These are phyloP conservation scores for Paraphoma chrysanthemicola DNA, from an alignment of 2,329 filamentous ascomycete species.

Conservation along the genomic window DNA sequence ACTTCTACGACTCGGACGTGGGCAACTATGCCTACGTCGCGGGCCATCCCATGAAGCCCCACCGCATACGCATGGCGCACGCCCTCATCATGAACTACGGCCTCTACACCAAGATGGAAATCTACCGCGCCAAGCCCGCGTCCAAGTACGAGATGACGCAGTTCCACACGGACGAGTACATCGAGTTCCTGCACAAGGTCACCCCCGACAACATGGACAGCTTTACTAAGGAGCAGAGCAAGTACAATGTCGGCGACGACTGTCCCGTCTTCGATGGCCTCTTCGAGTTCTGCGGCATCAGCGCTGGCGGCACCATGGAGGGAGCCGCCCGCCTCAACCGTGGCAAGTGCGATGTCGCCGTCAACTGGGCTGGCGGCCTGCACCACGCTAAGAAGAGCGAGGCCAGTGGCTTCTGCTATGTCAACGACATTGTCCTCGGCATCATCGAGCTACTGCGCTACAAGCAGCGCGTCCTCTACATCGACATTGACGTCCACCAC, in stretches of 20 bases:
- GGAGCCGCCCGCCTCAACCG: constrained; percentile 72
- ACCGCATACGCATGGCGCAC: constrained; percentile 70
- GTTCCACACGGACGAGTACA: constrained; percentile 76
- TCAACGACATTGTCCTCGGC: constrained; percentile 94
- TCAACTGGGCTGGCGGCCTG: constrained; percentile 81
- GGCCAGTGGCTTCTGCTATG: constrained; percentile 96
- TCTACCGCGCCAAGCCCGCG: constrained; percentile 63
- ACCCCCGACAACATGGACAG: constrained; percentile 98
- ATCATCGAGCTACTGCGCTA: constrained; percentile 87
- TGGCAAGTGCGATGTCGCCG: constrained; percentile 71
- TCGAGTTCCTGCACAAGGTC: constrained; percentile 80
- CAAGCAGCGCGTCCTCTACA: constrained; percentile 87
- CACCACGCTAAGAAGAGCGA: constrained; percentile 96
- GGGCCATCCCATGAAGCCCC: constrained; percentile 72
- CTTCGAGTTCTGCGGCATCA: constrained; percentile 75
- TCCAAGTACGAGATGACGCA: constrained; percentile 76
- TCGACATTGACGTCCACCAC: constrained; percentile 93
- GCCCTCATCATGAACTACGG: constrained; percentile 75
- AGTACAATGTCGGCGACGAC: constrained; percentile 70
- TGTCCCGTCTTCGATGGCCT: constrained; percentile 73
- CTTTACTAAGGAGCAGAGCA: constrained; percentile 88
- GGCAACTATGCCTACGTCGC: constrained; percentile 96
- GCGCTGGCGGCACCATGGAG: constrained; percentile 74
- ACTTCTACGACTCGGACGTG: constrained; percentile 98
- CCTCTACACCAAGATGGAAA: constrained; percentile 77